phyloP scores from a whole-genome alignment of 108 stramenopile genomes.

The Skeletonema grethae region DNA sequence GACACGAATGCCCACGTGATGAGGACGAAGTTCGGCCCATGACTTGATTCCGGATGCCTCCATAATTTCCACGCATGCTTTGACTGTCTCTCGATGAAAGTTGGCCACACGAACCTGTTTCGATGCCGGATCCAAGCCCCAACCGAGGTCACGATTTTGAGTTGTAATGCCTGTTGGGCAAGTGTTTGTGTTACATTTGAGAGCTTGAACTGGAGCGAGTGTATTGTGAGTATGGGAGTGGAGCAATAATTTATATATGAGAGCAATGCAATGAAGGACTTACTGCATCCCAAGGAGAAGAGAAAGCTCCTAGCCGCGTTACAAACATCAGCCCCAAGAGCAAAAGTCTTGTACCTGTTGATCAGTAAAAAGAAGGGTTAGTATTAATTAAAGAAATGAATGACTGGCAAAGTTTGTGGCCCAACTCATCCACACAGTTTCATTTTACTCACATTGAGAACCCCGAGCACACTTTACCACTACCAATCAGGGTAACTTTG shows the following conservation, averaged over 20 bases:
- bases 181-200: conserved; percentile 89
- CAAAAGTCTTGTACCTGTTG: conserved; percentile 51
- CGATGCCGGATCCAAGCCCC: conserved; percentile 57
- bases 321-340: conserved; percentile 83
- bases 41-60: conserved; percentile 67
- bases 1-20: conserved; percentile 46
- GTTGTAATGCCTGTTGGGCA: conserved; percentile 93
- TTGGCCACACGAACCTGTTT: conserved; percentile 73
- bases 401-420: neutral
- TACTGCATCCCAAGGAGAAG: conserved; percentile 77
- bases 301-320: conserved; percentile 85
- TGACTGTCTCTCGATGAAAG: conserved; percentile 75
- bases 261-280: too few species aligned
- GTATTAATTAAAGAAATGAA: neutral
- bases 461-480: conserved; percentile 77
- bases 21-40: conserved; percentile 42
- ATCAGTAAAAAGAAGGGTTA: neutral
- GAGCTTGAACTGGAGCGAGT: conserved; percentile 60
- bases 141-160: conserved; percentile 61
- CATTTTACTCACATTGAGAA: conserved; percentile 55
- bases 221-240: too few species aligned
- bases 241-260: too few species aligned
- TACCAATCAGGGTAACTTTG: conserved; percentile 70
- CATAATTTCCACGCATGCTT: conserved; percentile 71
- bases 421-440: neutral